Evolutionary conservation across 2,329 filamentous ascomycete genomes (phyloP).

Genomic region (Ophiostoma tasmaniense): DNA sequence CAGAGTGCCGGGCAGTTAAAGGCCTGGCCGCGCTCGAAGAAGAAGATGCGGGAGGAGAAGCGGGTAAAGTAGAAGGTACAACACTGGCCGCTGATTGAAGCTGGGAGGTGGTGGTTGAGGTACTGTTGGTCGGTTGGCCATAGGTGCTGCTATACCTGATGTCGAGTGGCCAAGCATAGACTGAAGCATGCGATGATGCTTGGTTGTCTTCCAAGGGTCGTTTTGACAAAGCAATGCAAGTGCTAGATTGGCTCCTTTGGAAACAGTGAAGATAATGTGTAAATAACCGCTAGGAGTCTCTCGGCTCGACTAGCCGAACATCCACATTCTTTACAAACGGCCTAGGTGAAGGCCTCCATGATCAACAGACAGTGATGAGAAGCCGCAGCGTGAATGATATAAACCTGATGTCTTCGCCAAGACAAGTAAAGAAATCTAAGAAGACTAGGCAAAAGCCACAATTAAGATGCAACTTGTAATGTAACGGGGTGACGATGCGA

Average conservation of each 20-base stretch:
- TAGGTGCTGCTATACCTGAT: neutral
- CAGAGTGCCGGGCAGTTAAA: neutral
- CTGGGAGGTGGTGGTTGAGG: too few relatives aligned
- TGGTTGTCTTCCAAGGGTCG: neutral
- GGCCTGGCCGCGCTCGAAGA: neutral
- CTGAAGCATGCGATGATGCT: neutral
- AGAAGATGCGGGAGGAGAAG: neutral
- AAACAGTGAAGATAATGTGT: neutral
- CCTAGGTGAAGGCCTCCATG: neutral
- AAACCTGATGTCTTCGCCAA: neutral
- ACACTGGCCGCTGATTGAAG: too few relatives aligned
- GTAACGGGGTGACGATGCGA: neutral
- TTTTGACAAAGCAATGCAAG: neutral
- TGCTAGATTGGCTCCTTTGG: neutral
- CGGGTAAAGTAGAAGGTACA: too few relatives aligned
- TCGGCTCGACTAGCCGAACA: neutral
- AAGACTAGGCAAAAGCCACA: too few relatives aligned
- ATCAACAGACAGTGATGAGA: neutral
- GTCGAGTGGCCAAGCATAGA: neutral
- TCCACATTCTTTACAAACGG: neutral
- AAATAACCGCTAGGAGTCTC: neutral
- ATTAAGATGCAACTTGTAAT: neutral
- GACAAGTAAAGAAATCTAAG: neutral
- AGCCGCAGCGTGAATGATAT: neutral
- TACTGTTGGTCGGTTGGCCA: too few relatives aligned